Conservation (phyloP, 208 protist genomes). For the Acanthamoeba sp. region DNA sequence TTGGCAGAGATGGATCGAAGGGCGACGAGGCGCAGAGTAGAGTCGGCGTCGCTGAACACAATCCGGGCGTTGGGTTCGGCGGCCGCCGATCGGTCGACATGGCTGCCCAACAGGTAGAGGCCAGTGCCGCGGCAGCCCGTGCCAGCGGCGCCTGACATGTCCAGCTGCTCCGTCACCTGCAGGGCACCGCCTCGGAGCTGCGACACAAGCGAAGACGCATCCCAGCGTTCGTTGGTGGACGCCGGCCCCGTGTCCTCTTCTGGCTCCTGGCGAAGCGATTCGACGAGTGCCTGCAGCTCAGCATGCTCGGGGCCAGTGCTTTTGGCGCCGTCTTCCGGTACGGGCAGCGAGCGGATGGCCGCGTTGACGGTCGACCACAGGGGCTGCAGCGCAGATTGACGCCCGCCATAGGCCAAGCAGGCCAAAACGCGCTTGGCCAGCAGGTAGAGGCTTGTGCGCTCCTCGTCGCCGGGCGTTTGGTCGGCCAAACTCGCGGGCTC, state of each 20-base stretch:
- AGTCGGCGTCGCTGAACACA: not conserved
- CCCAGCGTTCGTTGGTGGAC: not conserved
- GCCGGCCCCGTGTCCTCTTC: not conserved
- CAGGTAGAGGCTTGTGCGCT: not conserved
- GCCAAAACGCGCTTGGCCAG: slow-evolving; percentile 5
- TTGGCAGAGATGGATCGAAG: not conserved
- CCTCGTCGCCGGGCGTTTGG: not conserved
- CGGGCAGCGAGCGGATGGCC: not conserved
- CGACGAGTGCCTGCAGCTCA: not conserved
- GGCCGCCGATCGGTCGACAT: not conserved
- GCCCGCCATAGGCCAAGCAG: not conserved
- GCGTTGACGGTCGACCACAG: not conserved
- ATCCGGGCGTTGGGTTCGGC: not conserved
- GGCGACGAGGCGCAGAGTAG: not conserved
- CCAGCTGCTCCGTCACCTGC: not conserved
- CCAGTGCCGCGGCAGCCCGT: not conserved
- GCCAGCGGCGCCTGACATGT: not conserved
- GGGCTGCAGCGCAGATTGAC: not conserved
- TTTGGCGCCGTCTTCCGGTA: not conserved
- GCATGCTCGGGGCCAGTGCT: not conserved
- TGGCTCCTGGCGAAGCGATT: not conserved
- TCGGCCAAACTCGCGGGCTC: not conserved
- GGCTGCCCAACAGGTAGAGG: slow-evolving; percentile 1
- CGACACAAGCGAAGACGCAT: not conserved
- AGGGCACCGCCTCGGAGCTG: not conserved